Percentiles rank a stretch among this genome's conserved stretches.
Evolutionary conservation across 352 stramenopile genomes (phyloP).

Genomic region (Pythium folliculosum): DNA sequence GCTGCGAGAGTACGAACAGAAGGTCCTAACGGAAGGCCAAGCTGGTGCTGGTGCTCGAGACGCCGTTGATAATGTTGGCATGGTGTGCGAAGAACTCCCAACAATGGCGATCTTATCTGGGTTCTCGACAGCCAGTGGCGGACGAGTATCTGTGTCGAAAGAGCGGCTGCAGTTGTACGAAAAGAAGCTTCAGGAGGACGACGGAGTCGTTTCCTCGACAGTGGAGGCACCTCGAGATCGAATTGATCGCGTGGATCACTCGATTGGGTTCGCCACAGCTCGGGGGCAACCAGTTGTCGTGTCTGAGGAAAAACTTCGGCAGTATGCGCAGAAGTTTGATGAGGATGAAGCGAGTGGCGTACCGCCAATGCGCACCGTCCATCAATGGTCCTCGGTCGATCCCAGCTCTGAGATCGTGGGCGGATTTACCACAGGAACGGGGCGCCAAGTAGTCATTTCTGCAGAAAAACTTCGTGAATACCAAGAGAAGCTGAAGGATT

Average conservation of each 20-base stretch:
- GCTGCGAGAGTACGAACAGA: conserved; percentile 29
- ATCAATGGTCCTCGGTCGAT: not conserved
- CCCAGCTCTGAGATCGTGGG: not conserved
- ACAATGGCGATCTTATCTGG: not conserved
- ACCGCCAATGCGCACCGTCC: not conserved
- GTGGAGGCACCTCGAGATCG: not conserved
- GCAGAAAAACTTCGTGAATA: conserved; percentile 24
- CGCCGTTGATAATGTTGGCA: not conserved
- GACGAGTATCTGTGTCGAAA: conserved; percentile 6
- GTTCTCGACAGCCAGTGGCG: conserved; percentile 14
- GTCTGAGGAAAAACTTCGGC: conserved; percentile 29
- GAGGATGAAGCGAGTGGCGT: not conserved
- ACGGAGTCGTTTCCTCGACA: not conserved
- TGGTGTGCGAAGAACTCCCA: not conserved
- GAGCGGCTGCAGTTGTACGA: conserved; percentile 10
- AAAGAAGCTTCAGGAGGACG: conserved; percentile 1
- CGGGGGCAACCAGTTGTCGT: conserved; percentile 34
- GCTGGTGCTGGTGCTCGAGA: not conserved
- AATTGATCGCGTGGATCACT: not conserved
- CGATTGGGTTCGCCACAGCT: conserved; percentile 33
- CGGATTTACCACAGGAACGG: conserved; percentile 38
- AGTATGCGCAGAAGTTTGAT: conserved; percentile 17
- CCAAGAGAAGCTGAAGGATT: not conserved
- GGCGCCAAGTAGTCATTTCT: conserved; percentile 34
- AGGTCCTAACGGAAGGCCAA: not conserved